phyloP scores from a whole-genome alignment of 345 rosid species.

The Rhodamnia argentea region DNA sequence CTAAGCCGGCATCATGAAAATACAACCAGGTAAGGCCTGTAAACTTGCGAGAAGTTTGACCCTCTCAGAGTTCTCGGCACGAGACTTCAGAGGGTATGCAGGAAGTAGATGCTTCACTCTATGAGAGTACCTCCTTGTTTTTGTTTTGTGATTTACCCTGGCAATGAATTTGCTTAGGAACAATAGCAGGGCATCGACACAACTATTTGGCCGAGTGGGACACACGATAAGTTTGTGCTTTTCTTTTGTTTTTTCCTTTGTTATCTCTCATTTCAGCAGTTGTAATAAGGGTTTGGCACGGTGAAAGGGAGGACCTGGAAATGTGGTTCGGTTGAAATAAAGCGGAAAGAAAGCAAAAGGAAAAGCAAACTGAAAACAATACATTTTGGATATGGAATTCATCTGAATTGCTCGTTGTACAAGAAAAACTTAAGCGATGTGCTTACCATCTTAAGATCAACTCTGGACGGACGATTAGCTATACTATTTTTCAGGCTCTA shows the following conservation, averaged over 20 bases:
- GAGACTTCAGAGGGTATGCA: not conserved
- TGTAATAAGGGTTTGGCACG: not conserved
- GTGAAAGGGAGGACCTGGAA: not conserved
- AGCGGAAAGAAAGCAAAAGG: not conserved
- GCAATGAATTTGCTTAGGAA: not conserved
- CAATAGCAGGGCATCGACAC: not conserved
- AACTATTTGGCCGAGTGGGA: not conserved
- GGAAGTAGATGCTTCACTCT: not conserved
- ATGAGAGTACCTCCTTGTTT: not conserved
- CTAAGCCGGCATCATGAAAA: not conserved
- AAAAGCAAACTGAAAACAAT: not conserved
- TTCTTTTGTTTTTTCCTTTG: not conserved
- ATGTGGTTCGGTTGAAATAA: not conserved
- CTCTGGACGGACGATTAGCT: not conserved
- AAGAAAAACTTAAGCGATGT: not conserved
- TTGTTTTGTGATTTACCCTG: not conserved
- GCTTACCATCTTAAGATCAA: not conserved
- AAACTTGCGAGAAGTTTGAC: not conserved
- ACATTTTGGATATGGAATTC: not conserved
- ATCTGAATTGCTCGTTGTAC: not conserved
- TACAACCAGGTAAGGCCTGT: not conserved
- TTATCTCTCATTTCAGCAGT: not conserved
- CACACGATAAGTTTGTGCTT: not conserved
- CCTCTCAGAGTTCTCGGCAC: not conserved
- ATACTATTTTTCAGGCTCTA: not conserved